Base-by-base conservation (phyloP, 2,329 filamentous ascomycete genomes). In the Alternaria viburni region DNA sequence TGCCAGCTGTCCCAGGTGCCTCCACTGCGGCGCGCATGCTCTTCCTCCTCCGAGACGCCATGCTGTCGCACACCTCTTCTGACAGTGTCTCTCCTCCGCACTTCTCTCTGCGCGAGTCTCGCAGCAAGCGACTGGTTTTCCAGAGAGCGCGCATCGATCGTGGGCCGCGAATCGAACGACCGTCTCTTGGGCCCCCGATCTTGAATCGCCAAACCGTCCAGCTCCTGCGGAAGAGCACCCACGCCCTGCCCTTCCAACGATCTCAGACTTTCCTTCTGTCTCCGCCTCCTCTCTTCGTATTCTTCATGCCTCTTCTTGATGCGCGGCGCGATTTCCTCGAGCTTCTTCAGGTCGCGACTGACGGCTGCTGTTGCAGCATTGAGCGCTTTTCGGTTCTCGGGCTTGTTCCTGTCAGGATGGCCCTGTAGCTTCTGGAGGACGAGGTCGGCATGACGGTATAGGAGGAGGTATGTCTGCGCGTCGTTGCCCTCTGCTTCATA, bases 401-500 rank as follows among this genome's bases (percentile, higher is more conserved):
- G 85, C 8, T 88, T 86, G 69, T 87, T 90, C 49, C 88, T 88
- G 59, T 96, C 89, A 1, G 95, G 93, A 72, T 98, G 96, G 2
- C 83, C 86, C 0, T 88, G 86, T 9, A 99, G 84, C 57, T 91
- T 86, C 7, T 93, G 87, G 26, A 97, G 83, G 23, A 97, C 88
- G n/a, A 99, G 88, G 57, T 90, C 86, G 10, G 93, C 93, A 81
- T 97, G 93, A 70, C 96, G 90, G 77, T 96, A 93, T n/a, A 97
- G 87, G 62, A 98, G 89, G 58, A 97, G 87, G 79, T 97, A 99
- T 5, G 95, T 92, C 75, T 96, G 91, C 72, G 93, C 89, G 68
- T 93, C 89, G 80, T 97, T 94, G 73, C 91, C 90, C 80, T 98
- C 95, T 45, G 87, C 87, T 73, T 96, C 87, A 77, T 97, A 97